Percentiles rank a stretch among this genome's conserved stretches.
These are phyloP conservation scores for Cryphonectria naterciae DNA, from an alignment of 2,329 filamentous ascomycete genomes.

Conservation along the genomic window DNA sequence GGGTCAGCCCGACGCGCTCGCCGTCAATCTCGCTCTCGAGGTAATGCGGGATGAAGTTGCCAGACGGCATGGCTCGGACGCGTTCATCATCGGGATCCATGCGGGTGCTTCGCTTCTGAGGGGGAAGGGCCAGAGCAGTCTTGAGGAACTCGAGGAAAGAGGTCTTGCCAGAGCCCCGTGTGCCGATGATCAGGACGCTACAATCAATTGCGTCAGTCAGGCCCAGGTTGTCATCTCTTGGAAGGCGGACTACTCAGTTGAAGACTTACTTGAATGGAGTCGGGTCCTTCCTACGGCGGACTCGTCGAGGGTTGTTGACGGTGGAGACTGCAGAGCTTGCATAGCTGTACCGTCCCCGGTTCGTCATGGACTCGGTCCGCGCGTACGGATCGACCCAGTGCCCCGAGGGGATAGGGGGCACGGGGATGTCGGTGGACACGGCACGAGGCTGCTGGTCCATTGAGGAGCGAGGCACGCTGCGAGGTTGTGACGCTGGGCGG, in stretches of 20 bases:
- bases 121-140: constrained; percentile 79
- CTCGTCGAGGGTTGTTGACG: constrained; percentile 88
- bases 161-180: constrained; percentile 87
- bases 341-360: constrained; percentile 95
- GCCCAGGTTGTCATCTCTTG: constrained; percentile 2
- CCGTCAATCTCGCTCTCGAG: constrained; percentile 93
- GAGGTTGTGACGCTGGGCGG: constrained; percentile 18
- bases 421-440: constrained; percentile 49
- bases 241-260: background rate
- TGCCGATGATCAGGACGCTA: constrained; percentile 89
- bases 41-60: constrained; percentile 85
- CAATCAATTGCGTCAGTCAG: constrained; percentile 10
- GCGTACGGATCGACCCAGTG: constrained; percentile 76
- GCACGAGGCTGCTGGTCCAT: constrained; percentile 53
- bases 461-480: constrained; percentile 50
- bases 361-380: constrained; percentile 91
- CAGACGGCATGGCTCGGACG: constrained; percentile 55
- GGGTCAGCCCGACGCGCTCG: constrained; percentile 86
- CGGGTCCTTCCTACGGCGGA: constrained; percentile 93
- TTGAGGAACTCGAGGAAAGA: constrained; percentile 96
- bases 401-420: constrained; percentile 64
- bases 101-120: constrained; percentile 70
- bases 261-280: constrained; percentile 93
- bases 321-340: constrained; percentile 89
- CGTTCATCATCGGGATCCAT: constrained; percentile 63